Evolutionary conservation across 1,139 yeast genomes (phyloP).

Genomic region (Pichia terricola): DNA sequence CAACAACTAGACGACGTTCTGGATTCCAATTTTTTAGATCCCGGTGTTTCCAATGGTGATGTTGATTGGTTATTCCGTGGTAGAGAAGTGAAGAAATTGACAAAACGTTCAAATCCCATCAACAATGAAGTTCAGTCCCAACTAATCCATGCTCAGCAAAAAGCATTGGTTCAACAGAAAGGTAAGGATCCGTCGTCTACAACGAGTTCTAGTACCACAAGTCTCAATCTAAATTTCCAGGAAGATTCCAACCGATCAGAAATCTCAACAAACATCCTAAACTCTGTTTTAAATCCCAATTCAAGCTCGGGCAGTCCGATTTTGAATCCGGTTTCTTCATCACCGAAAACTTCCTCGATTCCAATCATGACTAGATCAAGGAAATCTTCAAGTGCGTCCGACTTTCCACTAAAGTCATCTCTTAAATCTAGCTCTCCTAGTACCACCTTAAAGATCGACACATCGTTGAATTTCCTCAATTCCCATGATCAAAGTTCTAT

Average conservation of each 20-base stretch:
- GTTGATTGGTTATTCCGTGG: constrained; percentile 72
- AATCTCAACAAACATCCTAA: constrained; percentile 7
- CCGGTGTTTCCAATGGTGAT: constrained; percentile 61
- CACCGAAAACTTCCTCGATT: not conserved
- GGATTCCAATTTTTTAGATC: constrained; percentile 17
- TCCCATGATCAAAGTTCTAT: not conserved
- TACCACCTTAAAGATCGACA: constrained; percentile 4
- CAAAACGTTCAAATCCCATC: constrained; percentile 30
- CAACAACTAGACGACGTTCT: not conserved
- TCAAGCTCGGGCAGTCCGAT: too few relatives aligned
- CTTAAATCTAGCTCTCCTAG: constrained; percentile 9
- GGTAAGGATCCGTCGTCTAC: not conserved
- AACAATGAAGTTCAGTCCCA: constrained; percentile 25
- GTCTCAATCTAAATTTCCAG: not conserved
- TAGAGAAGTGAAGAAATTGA: constrained; percentile 44
- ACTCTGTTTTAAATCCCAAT: constrained; percentile 1
- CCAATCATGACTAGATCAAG: not conserved
- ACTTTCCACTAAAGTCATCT: constrained; percentile 13
- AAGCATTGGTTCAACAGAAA: constrained; percentile 12
- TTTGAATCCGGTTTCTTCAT: too few relatives aligned
- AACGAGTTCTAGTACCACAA: not conserved
- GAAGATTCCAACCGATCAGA: not conserved
- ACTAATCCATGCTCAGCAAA: constrained; percentile 21
- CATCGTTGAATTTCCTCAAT: constrained; percentile 1
- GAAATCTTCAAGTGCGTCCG: not conserved